Conservation (phyloP, 225 moss, liverwort and hornwort species). For the Antitrichia curtipendula region DNA sequence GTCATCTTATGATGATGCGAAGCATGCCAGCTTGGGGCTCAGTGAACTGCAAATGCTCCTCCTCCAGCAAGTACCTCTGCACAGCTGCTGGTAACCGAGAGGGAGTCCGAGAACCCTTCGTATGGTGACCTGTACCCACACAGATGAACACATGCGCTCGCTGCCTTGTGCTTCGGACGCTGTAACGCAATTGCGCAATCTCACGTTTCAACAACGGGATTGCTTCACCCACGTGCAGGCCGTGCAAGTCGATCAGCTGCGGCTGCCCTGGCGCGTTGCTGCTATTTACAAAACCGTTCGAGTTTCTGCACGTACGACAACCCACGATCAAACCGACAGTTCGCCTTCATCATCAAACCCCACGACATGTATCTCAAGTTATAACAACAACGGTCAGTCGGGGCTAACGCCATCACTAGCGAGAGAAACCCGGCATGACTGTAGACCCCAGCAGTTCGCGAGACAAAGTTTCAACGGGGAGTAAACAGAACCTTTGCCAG, state of each 20-base stretch:
- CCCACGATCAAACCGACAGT: not conserved
- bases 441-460: not conserved
- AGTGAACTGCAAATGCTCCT: constrained; percentile 39
- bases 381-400: not conserved
- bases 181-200: constrained; percentile 28
- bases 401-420: not conserved
- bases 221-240: constrained; percentile 55
- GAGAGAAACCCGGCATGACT: not conserved
- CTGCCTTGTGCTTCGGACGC: constrained; percentile 16
- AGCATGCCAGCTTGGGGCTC: constrained; percentile 58
- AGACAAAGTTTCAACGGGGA: not conserved
- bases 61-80: constrained; percentile 51
- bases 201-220: constrained; percentile 52
- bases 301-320: constrained; percentile 20
- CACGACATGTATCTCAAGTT: too few species aligned
- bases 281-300: constrained; percentile 19
- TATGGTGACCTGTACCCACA: constrained; percentile 61
- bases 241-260: constrained; percentile 44
- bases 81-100: constrained; percentile 50
- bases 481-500: constrained; percentile 26
- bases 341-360: not conserved
- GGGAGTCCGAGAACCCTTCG: constrained; percentile 45
- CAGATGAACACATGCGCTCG: constrained; percentile 40
- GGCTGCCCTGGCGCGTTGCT: constrained; percentile 26
- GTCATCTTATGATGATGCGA: constrained; percentile 58